Percentiles rank a stretch among this genome's conserved stretches.
These are phyloP conservation scores for Massariosphaeria phaeospora DNA, from an alignment of 495 filamentous ascomycete genomes.

Conservation along the genomic window DNA sequence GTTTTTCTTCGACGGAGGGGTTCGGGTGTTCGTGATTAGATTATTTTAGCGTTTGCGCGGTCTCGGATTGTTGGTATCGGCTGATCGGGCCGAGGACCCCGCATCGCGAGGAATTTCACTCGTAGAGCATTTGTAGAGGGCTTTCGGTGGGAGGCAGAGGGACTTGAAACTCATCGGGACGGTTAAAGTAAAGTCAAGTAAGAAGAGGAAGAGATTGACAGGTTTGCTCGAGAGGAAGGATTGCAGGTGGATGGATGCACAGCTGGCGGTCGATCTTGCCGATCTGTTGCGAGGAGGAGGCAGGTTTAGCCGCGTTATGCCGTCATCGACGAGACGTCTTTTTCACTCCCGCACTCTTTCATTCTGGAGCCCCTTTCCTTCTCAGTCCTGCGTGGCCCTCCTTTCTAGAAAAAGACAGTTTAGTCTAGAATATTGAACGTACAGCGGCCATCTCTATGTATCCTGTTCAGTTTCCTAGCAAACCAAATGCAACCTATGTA, in stretches of 20 bases:
- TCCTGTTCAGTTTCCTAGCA: conserved; percentile 16
- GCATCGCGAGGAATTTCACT: background rate
- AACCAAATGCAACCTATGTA: conserved; percentile 19
- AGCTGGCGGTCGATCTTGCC: background rate
- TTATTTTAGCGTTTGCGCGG: too few species aligned
- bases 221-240: background rate
- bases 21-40: background rate
- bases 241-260: background rate
- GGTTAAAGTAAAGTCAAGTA: too few species aligned
- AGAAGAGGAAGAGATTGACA: too few species aligned
- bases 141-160: too few species aligned
- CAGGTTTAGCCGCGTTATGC: too few species aligned
- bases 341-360: background rate
- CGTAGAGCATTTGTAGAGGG: background rate
- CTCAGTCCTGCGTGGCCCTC: too few species aligned
- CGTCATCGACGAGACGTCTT: too few species aligned
- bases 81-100: background rate
- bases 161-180: too few species aligned
- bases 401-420: too few species aligned
- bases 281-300: too few species aligned
- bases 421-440: conserved; percentile 16
- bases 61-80: conserved; percentile 8
- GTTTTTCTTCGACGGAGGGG: too few species aligned
- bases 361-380: background rate
- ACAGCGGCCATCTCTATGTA: conserved; percentile 10